A percentile compares a stretch with the other conserved stretches of the same genome.
Conservation (phyloP, 352 stramenopile genomes). For the Phytopythium vexans region DNA sequence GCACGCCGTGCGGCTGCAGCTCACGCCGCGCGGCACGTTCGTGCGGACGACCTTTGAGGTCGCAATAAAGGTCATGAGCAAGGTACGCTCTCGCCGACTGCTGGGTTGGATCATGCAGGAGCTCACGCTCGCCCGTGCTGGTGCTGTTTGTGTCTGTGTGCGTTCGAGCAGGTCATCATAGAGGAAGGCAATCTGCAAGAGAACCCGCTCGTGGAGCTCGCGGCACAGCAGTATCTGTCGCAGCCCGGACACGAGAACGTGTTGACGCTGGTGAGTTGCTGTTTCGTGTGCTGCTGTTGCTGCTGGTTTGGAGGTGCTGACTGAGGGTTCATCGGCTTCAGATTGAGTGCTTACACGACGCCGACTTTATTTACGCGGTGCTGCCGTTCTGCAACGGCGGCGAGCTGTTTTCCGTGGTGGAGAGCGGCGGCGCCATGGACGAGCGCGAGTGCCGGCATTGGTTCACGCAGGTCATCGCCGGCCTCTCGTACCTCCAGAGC, state of each 20-base stretch:
- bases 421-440: slow-evolving; percentile 59
- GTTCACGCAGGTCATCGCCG: slow-evolving; percentile 80
- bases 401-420: slow-evolving; percentile 80
- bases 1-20: slow-evolving; percentile 79
- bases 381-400: slow-evolving; percentile 84
- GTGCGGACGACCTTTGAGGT: slow-evolving; percentile 79
- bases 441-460: slow-evolving; percentile 71
- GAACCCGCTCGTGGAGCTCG: slow-evolving; percentile 83
- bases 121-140: not conserved
- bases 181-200: slow-evolving; percentile 85
- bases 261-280: slow-evolving; percentile 63
- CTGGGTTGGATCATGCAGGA: not conserved
- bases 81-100: slow-evolving; percentile 28
- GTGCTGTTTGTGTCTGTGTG: not conserved
- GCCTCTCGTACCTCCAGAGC: slow-evolving; percentile 79
- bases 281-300: not conserved
- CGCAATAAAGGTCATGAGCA: slow-evolving; percentile 88
- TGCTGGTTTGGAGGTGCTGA: not conserved
- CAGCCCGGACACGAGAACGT: slow-evolving; percentile 81
- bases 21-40: slow-evolving; percentile 70
- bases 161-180: slow-evolving; percentile 64
- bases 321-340: slow-evolving; percentile 10
- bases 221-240: slow-evolving; percentile 81
- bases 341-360: slow-evolving; percentile 81
- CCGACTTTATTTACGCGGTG: slow-evolving; percentile 83